phyloP scores from a whole-genome alignment of 1,284 basidiomycete species.

The Abortiporus biennis region DNA sequence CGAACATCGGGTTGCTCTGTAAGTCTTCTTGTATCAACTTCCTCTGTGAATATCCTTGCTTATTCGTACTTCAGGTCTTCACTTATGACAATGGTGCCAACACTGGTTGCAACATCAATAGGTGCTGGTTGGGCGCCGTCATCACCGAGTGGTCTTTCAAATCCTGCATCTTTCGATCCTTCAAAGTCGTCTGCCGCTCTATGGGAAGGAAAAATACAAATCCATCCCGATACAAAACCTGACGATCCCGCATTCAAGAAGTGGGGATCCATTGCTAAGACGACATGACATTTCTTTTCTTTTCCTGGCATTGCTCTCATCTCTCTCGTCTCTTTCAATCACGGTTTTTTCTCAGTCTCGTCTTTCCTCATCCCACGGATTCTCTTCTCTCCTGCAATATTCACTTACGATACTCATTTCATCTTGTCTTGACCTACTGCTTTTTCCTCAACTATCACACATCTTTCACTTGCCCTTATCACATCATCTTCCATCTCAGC shows the following conservation, averaged over 20 bases:
- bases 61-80: no score
- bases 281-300: not conserved
- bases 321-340: not conserved
- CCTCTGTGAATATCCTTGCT: no score
- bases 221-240: constrained; percentile 76
- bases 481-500: no score
- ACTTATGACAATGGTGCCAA: constrained; percentile 85
- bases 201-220: constrained; percentile 77
- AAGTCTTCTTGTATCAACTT: constrained; percentile 19
- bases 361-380: no score
- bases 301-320: not conserved
- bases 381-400: no score
- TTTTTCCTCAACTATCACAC: no score
- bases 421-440: no score
- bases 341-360: not conserved
- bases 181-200: constrained; percentile 74
- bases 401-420: no score
- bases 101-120: constrained; percentile 79
- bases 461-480: no score
- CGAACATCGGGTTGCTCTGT: constrained; percentile 35
- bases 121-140: constrained; percentile 74
- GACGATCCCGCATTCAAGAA: constrained; percentile 40
- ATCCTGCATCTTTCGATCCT: constrained; percentile 73
- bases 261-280: constrained; percentile 25
- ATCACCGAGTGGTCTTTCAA: constrained; percentile 51